phyloP scores from a whole-genome alignment of 352 stramenopile genomes.

The Pythium dissimile region DNA sequence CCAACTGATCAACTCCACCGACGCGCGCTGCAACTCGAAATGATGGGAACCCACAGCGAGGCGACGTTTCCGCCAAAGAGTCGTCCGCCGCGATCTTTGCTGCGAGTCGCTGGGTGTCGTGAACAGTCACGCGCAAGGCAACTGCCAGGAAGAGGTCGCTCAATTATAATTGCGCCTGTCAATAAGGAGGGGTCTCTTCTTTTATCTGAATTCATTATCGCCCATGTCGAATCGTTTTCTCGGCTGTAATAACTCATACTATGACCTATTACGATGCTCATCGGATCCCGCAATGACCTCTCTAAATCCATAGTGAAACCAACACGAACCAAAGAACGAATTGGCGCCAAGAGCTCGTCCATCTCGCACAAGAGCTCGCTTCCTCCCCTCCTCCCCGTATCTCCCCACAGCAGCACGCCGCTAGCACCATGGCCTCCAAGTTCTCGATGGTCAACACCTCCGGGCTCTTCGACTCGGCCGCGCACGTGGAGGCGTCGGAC shows the following conservation, averaged over 20 bases:
- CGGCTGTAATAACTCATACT: too few relatives aligned
- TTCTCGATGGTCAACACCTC: slow-evolving; percentile 79
- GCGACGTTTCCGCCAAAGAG: not conserved
- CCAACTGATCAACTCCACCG: too few relatives aligned
- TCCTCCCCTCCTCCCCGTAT: not conserved
- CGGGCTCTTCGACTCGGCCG: slow-evolving; percentile 63
- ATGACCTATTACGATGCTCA: too few relatives aligned
- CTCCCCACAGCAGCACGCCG: too few relatives aligned
- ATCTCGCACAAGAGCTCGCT: not conserved
- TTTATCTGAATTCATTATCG: not conserved
- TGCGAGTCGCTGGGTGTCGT: not conserved
- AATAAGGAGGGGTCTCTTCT: not conserved
- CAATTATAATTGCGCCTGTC: not conserved
- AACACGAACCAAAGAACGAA: too few relatives aligned
- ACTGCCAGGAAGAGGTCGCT: not conserved
- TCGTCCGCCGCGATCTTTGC: not conserved
- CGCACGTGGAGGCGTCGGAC: slow-evolving; percentile 66
- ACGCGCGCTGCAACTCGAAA: not conserved
- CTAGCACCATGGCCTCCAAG: slow-evolving; percentile 73
- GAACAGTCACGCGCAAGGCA: not conserved
- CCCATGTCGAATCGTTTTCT: too few relatives aligned
- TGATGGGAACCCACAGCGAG: not conserved
- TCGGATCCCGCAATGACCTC: too few relatives aligned
- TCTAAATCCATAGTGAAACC: too few relatives aligned
- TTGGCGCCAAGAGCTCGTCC: not conserved